These are phyloP conservation scores for Colletotrichum sp. DNA, from an alignment of 2,329 filamentous ascomycete species.

Conservation along the genomic window DNA sequence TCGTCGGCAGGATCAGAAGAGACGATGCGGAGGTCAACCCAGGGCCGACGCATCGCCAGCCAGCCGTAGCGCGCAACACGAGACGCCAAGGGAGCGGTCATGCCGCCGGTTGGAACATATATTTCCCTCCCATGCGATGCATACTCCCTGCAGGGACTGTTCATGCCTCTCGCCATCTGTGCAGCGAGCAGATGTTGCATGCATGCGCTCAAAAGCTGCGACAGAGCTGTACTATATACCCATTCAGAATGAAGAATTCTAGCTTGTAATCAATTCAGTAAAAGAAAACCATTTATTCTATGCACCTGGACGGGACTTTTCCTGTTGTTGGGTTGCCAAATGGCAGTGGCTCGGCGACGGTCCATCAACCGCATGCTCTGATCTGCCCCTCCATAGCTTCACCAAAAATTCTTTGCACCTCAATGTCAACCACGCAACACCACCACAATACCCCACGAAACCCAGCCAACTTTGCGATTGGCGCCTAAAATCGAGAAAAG, in stretches of 20 bases:
- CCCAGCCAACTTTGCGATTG: background rate
- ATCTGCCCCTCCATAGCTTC: constrained; percentile 19
- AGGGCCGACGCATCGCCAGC: background rate
- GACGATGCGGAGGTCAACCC: background rate
- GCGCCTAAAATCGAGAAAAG: background rate
- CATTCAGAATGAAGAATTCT: background rate
- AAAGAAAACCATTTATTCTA: background rate
- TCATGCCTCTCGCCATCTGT: background rate
- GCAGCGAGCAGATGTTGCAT: background rate
- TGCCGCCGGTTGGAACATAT: background rate
- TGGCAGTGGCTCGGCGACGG: background rate
- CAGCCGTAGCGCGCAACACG: background rate
- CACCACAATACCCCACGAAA: background rate
- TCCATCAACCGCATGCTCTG: background rate
- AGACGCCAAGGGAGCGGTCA: background rate
- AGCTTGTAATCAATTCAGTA: background rate
- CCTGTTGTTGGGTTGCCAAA: background rate
- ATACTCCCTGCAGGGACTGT: background rate
- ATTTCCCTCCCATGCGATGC: background rate
- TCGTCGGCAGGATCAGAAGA: background rate
- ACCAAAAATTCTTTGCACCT: constrained; percentile 20
- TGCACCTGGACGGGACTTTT: background rate
- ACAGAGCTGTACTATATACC: background rate
- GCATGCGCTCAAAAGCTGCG: background rate
- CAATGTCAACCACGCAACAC: background rate